Percentiles rank a stretch among this genome's conserved stretches.
Evolutionary conservation across 2,329 filamentous ascomycete species (phyloP).

Genomic region (Teratosphaeria zuluensis): DNA sequence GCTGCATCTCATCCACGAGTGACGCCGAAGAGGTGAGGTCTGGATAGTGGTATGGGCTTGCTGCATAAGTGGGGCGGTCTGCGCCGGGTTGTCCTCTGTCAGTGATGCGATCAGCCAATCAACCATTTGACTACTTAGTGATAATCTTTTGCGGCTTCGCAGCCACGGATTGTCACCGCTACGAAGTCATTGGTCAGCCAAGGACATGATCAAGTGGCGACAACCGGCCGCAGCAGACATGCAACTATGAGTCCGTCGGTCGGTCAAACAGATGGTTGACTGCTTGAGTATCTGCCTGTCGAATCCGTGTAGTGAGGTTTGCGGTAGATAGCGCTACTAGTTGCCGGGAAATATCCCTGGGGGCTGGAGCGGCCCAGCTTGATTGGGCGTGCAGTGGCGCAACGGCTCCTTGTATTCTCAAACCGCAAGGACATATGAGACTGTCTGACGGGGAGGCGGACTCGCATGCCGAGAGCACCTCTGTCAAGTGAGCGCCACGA

Average conservation of each 20-base stretch:
- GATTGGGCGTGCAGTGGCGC: not conserved
- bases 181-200: not conserved
- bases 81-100: not conserved
- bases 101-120: not conserved
- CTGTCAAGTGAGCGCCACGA: not conserved
- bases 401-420: not conserved
- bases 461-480: not conserved
- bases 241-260: not conserved
- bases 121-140: not conserved
- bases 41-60: not conserved
- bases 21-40: not conserved
- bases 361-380: not conserved
- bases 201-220: not conserved
- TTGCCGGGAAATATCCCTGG: not conserved
- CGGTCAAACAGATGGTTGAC: not conserved
- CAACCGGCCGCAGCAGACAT: too few species aligned
- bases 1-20: not conserved
- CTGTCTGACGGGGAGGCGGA: not conserved
- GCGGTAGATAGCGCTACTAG: not conserved
- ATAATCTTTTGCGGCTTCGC: not conserved
- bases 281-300: not conserved
- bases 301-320: not conserved
- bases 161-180: not conserved
- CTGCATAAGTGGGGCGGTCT: not conserved
- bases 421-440: not conserved